Evolutionary conservation across 1,139 yeast genomes (phyloP), one percentile per base, ranked within the genome.

Genomic region (Saccharomycopsis hybrid): DNA sequence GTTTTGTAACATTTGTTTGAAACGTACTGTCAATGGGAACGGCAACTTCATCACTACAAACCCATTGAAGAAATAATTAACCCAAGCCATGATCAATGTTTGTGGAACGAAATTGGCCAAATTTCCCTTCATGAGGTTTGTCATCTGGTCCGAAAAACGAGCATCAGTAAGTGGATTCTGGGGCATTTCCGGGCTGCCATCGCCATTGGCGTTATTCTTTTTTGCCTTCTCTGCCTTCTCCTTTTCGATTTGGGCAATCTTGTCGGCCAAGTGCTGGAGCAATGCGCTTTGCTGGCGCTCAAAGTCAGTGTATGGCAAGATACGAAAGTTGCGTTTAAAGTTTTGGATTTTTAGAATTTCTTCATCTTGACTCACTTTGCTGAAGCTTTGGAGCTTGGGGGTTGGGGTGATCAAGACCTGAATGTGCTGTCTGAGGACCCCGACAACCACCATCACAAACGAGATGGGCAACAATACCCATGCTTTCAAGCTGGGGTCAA

Each of bases 391-490:
- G 35, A 77, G 69, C 58, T 78, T 82, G 3, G 83, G 80, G 41
- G 71, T 65, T 46, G 89, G 77, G 56, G 77, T 72, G 43, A 85
- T 65, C 49, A 87, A 66, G 38, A 72, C 66, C 44, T 89, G 80
- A 35, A 83, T 74, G 59, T 83, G 81, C 54, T 87, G 82, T 53
- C 96, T 73, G 45, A 88, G 67, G 35, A 92, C 67, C 4, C 97
- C 97, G n/a, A 88, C 90, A 51, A 90, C 67, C 18, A 92, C 84
- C 96, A 92, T 89, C 35, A 89, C 95, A 39, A 85, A 63, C 5
- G 96, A 80, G 46, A 92, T 90, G 36, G 98, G 98, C 44, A 89
- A 67, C 29, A 92, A 72, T 38, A 89, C 97, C 97, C 97, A 92
- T 58, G 82, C 77, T 65, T 86, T 83, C 56, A 92, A 72, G 54